Conservation (phyloP, 805 yeast genomes). For the Starmerella roubikii region DNA sequence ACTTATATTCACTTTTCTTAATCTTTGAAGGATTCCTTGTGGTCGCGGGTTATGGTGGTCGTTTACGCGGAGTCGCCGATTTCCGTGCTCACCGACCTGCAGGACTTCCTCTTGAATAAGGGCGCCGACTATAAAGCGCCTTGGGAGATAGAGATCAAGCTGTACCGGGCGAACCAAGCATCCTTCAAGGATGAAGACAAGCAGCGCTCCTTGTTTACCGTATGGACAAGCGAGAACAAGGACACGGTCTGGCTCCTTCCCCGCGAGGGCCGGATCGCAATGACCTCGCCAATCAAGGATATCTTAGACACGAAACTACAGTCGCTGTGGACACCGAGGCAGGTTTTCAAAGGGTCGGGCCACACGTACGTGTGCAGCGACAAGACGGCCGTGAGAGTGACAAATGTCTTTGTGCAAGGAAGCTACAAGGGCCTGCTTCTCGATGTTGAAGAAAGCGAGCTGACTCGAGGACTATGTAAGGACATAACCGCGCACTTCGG, state of each 20-base stretch:
- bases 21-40: no score
- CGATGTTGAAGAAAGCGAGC: conserved; percentile 31
- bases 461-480: conserved; percentile 9
- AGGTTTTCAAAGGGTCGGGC: conserved; percentile 63
- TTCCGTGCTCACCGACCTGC: conserved; percentile 47
- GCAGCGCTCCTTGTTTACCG: conserved; percentile 22
- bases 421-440: conserved; percentile 55
- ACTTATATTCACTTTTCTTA: no score
- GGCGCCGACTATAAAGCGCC: conserved; percentile 47
- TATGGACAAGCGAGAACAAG: conserved; percentile 22
- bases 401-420: conserved; percentile 64
- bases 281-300: conserved; percentile 33
- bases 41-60: conserved; percentile 14
- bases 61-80: conserved; percentile 16
- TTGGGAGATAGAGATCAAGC: conserved; percentile 57
- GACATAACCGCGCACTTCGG: conserved; percentile 4
- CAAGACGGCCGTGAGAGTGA: conserved; percentile 44
- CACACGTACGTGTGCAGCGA: conserved; percentile 40
- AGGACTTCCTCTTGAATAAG: conserved; percentile 56
- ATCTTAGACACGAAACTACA: conserved; percentile 46
- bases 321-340: conserved; percentile 57
- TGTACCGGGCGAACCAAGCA: conserved; percentile 49
- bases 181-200: conserved; percentile 20
- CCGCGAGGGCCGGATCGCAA: conserved; percentile 26
- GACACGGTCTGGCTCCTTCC: conserved; percentile 23